Conservation (phyloP, 1,139 yeast species). For the Yamadazyma pseudoaaseri region DNA sequence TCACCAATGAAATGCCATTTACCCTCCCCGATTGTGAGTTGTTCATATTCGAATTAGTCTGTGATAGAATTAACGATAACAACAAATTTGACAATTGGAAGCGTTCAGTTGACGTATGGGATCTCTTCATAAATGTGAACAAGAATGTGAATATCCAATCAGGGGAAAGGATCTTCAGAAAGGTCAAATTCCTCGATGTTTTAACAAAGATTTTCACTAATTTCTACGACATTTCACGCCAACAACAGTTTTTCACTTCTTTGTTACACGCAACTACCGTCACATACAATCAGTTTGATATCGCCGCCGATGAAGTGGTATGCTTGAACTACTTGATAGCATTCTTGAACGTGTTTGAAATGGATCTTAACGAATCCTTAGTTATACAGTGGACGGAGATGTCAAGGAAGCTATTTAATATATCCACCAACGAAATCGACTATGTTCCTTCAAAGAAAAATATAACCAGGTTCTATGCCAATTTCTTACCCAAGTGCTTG, state of each 20-base stretch:
- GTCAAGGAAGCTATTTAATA: constrained; percentile 23
- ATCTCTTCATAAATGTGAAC: constrained; percentile 45
- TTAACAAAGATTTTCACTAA: constrained; percentile 15
- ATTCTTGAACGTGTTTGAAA: constrained; percentile 12
- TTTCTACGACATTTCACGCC: constrained; percentile 11
- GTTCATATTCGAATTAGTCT: constrained; percentile 64
- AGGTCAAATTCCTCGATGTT: constrained; percentile 23
- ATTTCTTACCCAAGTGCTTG: constrained; percentile 12
- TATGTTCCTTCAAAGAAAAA: constrained; percentile 32
- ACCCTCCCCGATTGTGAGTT: constrained; percentile 60
- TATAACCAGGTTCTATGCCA: constrained; percentile 24
- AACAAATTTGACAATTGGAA: constrained; percentile 41
- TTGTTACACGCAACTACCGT: constrained; percentile 19
- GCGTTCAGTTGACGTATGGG: constrained; percentile 44
- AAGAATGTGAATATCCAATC: constrained; percentile 14
- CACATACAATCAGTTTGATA: constrained; percentile 22
- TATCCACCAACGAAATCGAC: constrained; percentile 25
- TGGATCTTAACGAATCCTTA: constrained; percentile 7
- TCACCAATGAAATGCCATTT: constrained; percentile 37
- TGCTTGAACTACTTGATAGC: constrained; percentile 13
- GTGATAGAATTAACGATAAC: constrained; percentile 62
- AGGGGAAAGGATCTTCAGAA: constrained; percentile 35
- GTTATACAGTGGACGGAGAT: constrained; percentile 21
- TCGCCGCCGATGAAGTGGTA: constrained; percentile 34
- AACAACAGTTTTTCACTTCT: constrained; percentile 6